These are phyloP conservation scores for Maudiozyma barnettii DNA, from an alignment of 805 yeast species.

Conservation along the genomic window DNA sequence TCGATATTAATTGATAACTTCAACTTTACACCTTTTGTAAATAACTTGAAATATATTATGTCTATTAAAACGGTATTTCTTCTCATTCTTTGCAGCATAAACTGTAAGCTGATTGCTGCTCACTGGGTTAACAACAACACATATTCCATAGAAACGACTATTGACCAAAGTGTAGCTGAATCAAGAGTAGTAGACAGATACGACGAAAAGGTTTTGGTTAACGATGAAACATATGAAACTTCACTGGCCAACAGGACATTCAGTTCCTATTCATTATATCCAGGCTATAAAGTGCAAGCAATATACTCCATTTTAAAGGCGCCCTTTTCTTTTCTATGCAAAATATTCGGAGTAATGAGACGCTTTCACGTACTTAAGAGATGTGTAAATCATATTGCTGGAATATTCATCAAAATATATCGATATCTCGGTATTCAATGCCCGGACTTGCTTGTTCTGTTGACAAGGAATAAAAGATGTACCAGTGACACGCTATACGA, in stretches of 20 bases:
- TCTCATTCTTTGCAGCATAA: not conserved
- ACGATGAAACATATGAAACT: not conserved
- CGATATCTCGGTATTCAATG: not conserved
- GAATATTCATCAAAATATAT: not conserved
- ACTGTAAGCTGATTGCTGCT: not conserved
- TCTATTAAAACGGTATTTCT: not conserved
- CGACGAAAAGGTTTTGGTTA: too few species aligned
- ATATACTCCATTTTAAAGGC: not conserved
- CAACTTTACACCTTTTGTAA: not conserved
- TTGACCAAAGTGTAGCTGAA: not conserved
- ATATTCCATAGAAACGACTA: not conserved
- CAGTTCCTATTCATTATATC: not conserved
- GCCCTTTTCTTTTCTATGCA: not conserved
- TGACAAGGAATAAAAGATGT: not conserved
- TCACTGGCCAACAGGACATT: not conserved
- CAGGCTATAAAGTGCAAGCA: not conserved
- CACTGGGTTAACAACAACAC: not conserved
- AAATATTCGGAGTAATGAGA: not conserved
- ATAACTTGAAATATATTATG: not conserved
- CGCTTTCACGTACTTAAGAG: not conserved
- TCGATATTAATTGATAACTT: not conserved
- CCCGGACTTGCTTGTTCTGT: not conserved
- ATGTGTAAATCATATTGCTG: not conserved
- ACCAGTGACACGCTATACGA: not conserved
- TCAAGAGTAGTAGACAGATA: not conserved